Evolutionary conservation across 1,139 yeast genomes (phyloP).

Genomic region (Geotrichum phurueaensis): DNA sequence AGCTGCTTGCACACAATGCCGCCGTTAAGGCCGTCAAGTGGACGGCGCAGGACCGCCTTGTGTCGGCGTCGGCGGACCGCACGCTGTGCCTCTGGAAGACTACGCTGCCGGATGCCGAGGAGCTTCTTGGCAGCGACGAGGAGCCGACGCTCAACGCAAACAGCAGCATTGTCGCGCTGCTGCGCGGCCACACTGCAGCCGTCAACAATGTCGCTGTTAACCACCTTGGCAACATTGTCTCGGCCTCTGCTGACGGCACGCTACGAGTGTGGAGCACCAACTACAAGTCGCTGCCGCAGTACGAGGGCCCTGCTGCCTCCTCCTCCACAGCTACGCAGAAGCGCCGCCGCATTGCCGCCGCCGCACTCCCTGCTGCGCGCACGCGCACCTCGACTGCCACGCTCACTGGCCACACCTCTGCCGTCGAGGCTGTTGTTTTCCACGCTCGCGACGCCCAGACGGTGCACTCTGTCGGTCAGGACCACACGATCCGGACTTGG

Average conservation of each 20-base stretch:
- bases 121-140: conserved; percentile 38
- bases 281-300: conserved; percentile 74
- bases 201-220: conserved; percentile 68
- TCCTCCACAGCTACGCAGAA: conserved; percentile 69
- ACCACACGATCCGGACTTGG: conserved; percentile 94
- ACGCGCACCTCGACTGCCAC: conserved; percentile 76
- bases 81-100: conserved; percentile 85
- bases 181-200: conserved; percentile 86
- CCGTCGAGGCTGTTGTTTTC: conserved; percentile 73
- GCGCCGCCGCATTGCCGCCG: conserved; percentile 74
- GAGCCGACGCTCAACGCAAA: conserved; percentile 35
- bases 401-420: conserved; percentile 67
- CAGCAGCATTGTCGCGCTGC: conserved; percentile 56
- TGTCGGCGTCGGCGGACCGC: conserved; percentile 85
- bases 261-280: conserved; percentile 86
- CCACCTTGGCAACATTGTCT: conserved; percentile 53
- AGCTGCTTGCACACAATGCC: conserved; percentile 80
- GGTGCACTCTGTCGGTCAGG: conserved; percentile 91
- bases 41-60: conserved; percentile 54
- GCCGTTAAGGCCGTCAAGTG: conserved; percentile 78
- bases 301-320: conserved; percentile 47
- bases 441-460: conserved; percentile 67
- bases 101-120: conserved; percentile 40
- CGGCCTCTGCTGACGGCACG: conserved; percentile 79
- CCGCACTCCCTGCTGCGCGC: conserved; percentile 53